Percentiles rank a stretch among this genome's conserved stretches.
Conservation (phyloP, 345 rosid genomes). For the Melaleuca quinquenervia region DNA sequence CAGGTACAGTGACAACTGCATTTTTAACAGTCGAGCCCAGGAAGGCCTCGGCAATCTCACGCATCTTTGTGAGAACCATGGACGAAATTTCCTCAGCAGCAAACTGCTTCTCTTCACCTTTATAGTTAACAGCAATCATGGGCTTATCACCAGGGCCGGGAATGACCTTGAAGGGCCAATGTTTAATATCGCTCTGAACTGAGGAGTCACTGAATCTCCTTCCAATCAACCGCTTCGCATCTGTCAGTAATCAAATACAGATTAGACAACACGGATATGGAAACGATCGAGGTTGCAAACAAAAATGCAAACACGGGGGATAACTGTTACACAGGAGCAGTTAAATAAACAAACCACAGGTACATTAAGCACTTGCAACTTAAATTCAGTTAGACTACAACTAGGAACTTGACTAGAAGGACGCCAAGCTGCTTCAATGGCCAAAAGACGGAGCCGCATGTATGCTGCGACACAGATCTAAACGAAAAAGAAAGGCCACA, state of each 20-base stretch:
- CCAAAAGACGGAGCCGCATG: background rate
- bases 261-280: background rate
- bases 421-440: background rate
- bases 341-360: background rate
- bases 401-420: background rate
- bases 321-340: background rate
- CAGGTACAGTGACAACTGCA: constrained; percentile 20
- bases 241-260: background rate
- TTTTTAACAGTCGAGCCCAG: constrained; percentile 7
- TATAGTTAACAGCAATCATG: constrained; percentile 17
- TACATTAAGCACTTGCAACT: background rate
- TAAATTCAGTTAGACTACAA: background rate
- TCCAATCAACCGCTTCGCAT: constrained; percentile 29
- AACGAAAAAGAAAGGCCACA: background rate
- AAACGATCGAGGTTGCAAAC: background rate
- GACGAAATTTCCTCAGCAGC: constrained; percentile 17
- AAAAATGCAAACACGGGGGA: background rate
- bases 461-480: background rate
- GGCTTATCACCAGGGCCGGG: constrained; percentile 15
- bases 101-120: constrained; percentile 20
- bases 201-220: constrained; percentile 23
- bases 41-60: constrained; percentile 13
- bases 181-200: constrained; percentile 18
- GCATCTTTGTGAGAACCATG: constrained; percentile 20
- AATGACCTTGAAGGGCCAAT: constrained; percentile 23